phyloP scores from a whole-genome alignment of 2,329 filamentous ascomycete genomes.

The Cadophora malorum region DNA sequence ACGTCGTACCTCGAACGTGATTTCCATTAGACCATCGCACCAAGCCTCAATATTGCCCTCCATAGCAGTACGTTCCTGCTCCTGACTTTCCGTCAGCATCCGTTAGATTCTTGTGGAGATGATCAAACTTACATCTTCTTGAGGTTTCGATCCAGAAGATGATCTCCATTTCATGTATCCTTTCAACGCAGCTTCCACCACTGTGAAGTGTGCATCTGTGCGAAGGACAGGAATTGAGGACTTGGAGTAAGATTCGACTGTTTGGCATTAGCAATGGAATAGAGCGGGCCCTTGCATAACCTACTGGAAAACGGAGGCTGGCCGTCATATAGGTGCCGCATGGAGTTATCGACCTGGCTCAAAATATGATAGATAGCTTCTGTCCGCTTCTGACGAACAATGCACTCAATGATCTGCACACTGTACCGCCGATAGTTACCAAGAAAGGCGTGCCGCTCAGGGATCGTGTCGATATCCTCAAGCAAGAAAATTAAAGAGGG shows the following conservation, averaged over 20 bases:
- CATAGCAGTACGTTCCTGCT: slow-evolving; percentile 61
- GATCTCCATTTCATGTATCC: slow-evolving; percentile 83
- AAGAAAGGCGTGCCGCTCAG: slow-evolving; percentile 92
- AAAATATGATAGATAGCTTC: slow-evolving; percentile 90
- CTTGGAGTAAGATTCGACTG: slow-evolving; percentile 67
- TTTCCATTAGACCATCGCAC: slow-evolving; percentile 73
- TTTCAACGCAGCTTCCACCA: slow-evolving; percentile 87
- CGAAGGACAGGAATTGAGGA: slow-evolving; percentile 75
- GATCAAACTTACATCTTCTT: slow-evolving; percentile 47
- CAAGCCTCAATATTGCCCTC: slow-evolving; percentile 72
- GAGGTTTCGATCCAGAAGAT: slow-evolving; percentile 56
- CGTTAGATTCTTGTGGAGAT: slow-evolving; percentile 26
- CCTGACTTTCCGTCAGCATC: slow-evolving; percentile 40
- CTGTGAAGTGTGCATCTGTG: slow-evolving; percentile 87
- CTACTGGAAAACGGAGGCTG: slow-evolving; percentile 70
- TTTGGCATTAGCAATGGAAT: slow-evolving; percentile 38
- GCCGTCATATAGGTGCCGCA: slow-evolving; percentile 78
- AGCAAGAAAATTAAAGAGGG: slow-evolving; percentile 81
- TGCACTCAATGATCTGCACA: slow-evolving; percentile 82
- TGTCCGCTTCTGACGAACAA: slow-evolving; percentile 80
- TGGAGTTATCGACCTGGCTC: slow-evolving; percentile 73
- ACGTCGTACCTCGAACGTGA: slow-evolving; percentile 65
- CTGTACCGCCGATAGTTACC: slow-evolving; percentile 96
- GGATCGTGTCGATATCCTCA: slow-evolving; percentile 93
- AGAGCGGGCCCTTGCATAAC: slow-evolving; percentile 38